A percentile compares a stretch with the other conserved stretches of the same genome.
phyloP scores from a whole-genome alignment of 768 basidiomycete species.

The Rhizopogon roseolus region DNA sequence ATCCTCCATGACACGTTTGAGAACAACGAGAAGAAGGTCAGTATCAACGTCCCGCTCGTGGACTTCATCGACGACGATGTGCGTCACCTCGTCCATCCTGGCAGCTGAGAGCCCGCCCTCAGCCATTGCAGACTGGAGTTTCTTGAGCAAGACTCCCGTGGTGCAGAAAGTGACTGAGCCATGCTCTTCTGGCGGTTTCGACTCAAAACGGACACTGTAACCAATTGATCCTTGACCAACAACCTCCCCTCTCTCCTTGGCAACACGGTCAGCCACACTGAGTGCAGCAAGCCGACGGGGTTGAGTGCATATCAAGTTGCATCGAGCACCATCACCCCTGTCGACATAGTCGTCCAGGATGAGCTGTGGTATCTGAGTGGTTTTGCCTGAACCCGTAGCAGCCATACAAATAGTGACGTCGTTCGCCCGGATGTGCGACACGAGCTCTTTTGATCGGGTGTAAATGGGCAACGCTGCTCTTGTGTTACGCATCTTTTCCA shows the following conservation, averaged over 20 bases:
- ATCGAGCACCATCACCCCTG: conserved; percentile 71
- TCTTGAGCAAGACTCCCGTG: conserved; percentile 83
- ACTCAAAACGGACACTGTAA: conserved; percentile 90
- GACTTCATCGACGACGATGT: conserved; percentile 92
- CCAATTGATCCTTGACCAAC: conserved; percentile 70
- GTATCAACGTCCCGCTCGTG: conserved; percentile 96
- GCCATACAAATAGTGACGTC: conserved; percentile 90
- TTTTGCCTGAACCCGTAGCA: conserved; percentile 89
- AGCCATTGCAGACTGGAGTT: conserved; percentile 72
- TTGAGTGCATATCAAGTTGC: conserved; percentile 92
- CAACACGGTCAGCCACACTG: conserved; percentile 86
- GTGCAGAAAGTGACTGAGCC: conserved; percentile 93
- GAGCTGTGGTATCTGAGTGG: conserved; percentile 91
- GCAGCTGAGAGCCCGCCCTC: conserved; percentile 29
- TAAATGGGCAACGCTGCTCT: conserved; percentile 74
- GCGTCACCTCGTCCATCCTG: conserved; percentile 73
- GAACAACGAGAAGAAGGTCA: conserved; percentile 81
- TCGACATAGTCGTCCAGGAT: conserved; percentile 82
- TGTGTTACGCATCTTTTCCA: conserved; percentile 63
- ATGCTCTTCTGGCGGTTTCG: conserved; percentile 69
- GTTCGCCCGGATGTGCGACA: conserved; percentile 65
- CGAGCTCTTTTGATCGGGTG: conserved; percentile 57
- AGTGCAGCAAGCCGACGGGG: conserved; percentile 89
- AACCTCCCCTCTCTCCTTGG: conserved; percentile 77
- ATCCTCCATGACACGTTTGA: conserved; percentile 77